Evolutionary conservation across 495 filamentous ascomycete genomes (phyloP), one percentile per base, ranked within the genome.

Genomic region (Penicillium manginii): DNA sequence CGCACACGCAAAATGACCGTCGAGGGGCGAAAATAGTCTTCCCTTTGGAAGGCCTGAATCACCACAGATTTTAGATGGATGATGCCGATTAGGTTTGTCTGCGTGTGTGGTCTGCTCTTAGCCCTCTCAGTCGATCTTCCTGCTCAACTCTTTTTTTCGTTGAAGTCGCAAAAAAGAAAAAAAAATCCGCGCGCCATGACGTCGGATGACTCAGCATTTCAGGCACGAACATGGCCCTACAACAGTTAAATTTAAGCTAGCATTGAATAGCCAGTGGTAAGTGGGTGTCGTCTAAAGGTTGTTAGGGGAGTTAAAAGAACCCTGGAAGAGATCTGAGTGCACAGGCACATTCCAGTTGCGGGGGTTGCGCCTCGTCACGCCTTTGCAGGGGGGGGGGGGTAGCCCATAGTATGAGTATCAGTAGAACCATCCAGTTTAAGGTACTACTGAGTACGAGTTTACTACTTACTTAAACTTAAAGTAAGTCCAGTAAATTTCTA

Each of bases 161-260:
- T 31, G 17, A 33, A 23, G 23, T 31, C 19, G 46, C 48, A 17
- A 35, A 33, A 50, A 32, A 33, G 4, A 33, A 35, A 32, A 50
- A 21, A 18, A 26, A 31, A 49, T 55, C 19, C 35, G 9, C 31
- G 43, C 15, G 60, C 57, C 62, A 70, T 70, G 67, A 70, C 67
- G 67, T 70, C 58, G 65, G 58, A 68, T 70, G 65, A 70, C 57
- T 70, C 67, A 70, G 47, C 67, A 9, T 9, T 11, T 59, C 51
- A 48, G 54, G 43, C 42, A 53, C 50, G 15, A 31, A 4, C 7
- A 6, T 14, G 39, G 32, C 11, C 33, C 22, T 9, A 37, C 21
- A 29, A 15, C 15, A n/a, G 35, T 37, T 14, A 0, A n/a, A 37
- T 29, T 8, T 29, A 0, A 29, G 9, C 6, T 37, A 37, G 35